Conservation (phyloP, 768 basidiomycete genomes). For the Suillus luteus region DNA sequence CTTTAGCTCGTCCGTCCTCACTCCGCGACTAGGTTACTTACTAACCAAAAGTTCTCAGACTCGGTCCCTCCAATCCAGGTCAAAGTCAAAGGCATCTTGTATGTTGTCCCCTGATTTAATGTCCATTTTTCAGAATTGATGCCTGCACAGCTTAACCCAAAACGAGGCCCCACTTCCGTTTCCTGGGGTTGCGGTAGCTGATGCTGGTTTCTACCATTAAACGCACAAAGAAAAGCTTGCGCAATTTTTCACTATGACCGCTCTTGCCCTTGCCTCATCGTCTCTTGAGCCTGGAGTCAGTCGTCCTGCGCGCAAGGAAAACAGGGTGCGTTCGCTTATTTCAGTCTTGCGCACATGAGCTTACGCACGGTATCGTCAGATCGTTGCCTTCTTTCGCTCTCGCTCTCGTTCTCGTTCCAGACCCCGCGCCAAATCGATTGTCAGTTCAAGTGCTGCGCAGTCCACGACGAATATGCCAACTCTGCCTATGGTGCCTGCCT, state of each 20-base stretch:
- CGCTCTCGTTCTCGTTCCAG: conserved; percentile 53
- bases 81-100: neutral
- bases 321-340: conserved; percentile 39
- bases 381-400: conserved; percentile 66
- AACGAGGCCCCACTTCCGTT: conserved; percentile 11
- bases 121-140: conserved; percentile 11
- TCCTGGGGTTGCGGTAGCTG: conserved; percentile 9
- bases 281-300: conserved; percentile 9
- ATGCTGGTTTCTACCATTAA: conserved; percentile 6
- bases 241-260: conserved; percentile 14
- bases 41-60: conserved; percentile 12
- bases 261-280: conserved; percentile 7
- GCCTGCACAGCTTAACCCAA: conserved; percentile 8
- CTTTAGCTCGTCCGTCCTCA: conserved; percentile 45
- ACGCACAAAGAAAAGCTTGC: conserved; percentile 15
- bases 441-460: conserved; percentile 10
- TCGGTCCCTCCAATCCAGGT: conserved; percentile 7
- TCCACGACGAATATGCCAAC: conserved; percentile 17
- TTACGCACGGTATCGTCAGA: conserved; percentile 35
- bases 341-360: conserved; percentile 6
- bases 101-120: conserved; percentile 4
- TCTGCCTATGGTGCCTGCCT: conserved; percentile 15
- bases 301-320: conserved; percentile 38
- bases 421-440: conserved; percentile 18
- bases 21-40: conserved; percentile 32